A percentile compares a stretch with the other conserved stretches of the same genome.
Conservation (phyloP, 164 flowering plant species). For the Stephania cephalantha region DNA sequence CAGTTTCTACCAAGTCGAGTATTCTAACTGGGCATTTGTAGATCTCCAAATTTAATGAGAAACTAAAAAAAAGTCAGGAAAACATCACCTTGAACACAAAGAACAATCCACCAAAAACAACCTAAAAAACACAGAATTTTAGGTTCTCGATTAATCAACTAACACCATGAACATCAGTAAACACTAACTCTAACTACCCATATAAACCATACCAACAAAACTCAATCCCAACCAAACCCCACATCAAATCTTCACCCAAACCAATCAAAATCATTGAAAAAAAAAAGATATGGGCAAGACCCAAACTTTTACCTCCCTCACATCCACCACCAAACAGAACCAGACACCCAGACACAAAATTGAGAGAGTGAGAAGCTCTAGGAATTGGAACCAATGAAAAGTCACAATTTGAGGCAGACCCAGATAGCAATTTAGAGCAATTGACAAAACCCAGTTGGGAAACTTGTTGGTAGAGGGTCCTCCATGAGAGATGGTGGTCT, state of each 20-base stretch:
- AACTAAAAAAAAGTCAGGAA: too few relatives aligned
- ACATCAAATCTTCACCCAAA: too few relatives aligned
- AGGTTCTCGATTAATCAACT: too few relatives aligned
- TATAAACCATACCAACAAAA: not conserved
- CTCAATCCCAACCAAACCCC: not conserved
- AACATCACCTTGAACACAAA: too few relatives aligned
- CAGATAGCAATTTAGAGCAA: conserved; percentile 38
- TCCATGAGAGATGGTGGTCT: conserved; percentile 37
- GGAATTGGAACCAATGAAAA: conserved; percentile 34
- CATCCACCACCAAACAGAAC: conserved; percentile 93
- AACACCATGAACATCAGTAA: too few relatives aligned
- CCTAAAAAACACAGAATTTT: too few relatives aligned
- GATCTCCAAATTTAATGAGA: too few relatives aligned
- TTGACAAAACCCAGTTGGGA: conserved; percentile 41
- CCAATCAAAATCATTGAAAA: not conserved
- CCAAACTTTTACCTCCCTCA: conserved; percentile 69
- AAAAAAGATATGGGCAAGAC: conserved; percentile 3
- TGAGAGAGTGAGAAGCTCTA: conserved; percentile 89
- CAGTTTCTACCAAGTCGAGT: too few relatives aligned
- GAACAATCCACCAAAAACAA: too few relatives aligned
- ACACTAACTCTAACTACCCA: too few relatives aligned
- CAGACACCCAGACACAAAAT: conserved; percentile 65
- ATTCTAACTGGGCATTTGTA: too few relatives aligned
- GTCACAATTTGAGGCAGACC: conserved; percentile 6
- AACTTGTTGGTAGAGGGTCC: conserved; percentile 55